Evolutionary conservation across 164 flowering plant genomes (phyloP), one percentile per base, ranked within the genome.

Genomic region (Brasenia schreberi): DNA sequence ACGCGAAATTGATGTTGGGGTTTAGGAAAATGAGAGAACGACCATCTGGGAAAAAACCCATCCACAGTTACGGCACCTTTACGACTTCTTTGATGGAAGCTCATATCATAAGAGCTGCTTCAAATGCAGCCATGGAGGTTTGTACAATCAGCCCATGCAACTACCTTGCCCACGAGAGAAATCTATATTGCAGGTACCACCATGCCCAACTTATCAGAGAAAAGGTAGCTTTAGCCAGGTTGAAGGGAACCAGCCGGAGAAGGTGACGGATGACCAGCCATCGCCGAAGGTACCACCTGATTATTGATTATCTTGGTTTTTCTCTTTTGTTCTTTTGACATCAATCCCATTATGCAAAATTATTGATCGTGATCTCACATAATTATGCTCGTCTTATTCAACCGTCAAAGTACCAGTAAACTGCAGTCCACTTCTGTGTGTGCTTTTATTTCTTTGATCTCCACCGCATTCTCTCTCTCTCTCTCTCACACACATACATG

Each of bases 51-150:
- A 84, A 76, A 6, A 93, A 42, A 7, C 87, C 73, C 84, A 87
- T 72, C 91, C 88, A 82, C 16, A 93, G 53, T 75, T 86, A 90
- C 14, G 96, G 27, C 27, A 23, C 27, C 27, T 23, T 23, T 23
- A 23, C 27, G 27, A 23, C 27, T 23, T 0, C n/a, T 94, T 93
- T 66, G 86, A 93, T 68, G 93, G 93, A 64, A 81, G 77, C 27
- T 23, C 27, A 23, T 23, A 23, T 23, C 27, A 23, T 0, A 23
- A 23, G 1, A 79, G 83, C 77, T 93, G 98, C 74, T 93, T 93
- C 87, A 93, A 86, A 71, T 90, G 98, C 80, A 81, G 74, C 64
- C 86, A 82, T 76, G 98, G 98, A 77, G 98, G n/a, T n/a, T n/a
- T n/a, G n/a, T n/a, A n/a, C n/a, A n/a, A n/a, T n/a, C n/a, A n/a